These are phyloP conservation scores for Cladophialophora bantiana DNA, from an alignment of 2,329 filamentous ascomycete genomes.

Conservation along the genomic window DNA sequence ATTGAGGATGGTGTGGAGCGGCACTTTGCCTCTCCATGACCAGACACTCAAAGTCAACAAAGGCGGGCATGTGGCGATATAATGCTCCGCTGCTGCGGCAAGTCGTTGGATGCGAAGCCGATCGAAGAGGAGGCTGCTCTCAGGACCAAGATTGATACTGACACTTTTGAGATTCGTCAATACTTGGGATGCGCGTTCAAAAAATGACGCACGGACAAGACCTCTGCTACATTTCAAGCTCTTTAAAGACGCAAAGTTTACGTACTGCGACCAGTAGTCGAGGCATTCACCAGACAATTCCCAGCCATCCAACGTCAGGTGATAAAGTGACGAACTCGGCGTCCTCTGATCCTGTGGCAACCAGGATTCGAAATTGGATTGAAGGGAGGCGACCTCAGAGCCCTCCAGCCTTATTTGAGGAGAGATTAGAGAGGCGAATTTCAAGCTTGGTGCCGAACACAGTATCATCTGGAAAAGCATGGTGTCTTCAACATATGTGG, in stretches of 20 bases:
- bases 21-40: constrained; percentile 34
- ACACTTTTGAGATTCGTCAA: constrained; percentile 32
- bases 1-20: constrained; percentile 26
- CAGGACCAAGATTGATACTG: constrained; percentile 29
- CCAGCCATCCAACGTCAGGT: constrained; percentile 34
- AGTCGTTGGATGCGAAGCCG: not conserved
- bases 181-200: constrained; percentile 22
- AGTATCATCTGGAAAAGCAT: constrained; percentile 26
- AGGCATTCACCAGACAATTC: constrained; percentile 23
- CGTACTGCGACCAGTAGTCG: constrained; percentile 28
- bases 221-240: constrained; percentile 34
- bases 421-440: constrained; percentile 24
- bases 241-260: constrained; percentile 25
- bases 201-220: constrained; percentile 25
- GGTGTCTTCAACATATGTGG: constrained; percentile 4
- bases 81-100: constrained; percentile 22
- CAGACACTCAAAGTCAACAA: constrained; percentile 35
- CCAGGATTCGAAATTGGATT: constrained; percentile 8
- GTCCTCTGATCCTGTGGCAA: constrained; percentile 4
- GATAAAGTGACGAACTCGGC: constrained; percentile 27
- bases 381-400: not conserved
- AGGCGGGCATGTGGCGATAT: constrained; percentile 30
- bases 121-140: not conserved
- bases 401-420: not conserved
- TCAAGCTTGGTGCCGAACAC: constrained; percentile 26